Base-by-base conservation (phyloP, 345 rosid genomes). In the Lumnitzera littorea region DNA sequence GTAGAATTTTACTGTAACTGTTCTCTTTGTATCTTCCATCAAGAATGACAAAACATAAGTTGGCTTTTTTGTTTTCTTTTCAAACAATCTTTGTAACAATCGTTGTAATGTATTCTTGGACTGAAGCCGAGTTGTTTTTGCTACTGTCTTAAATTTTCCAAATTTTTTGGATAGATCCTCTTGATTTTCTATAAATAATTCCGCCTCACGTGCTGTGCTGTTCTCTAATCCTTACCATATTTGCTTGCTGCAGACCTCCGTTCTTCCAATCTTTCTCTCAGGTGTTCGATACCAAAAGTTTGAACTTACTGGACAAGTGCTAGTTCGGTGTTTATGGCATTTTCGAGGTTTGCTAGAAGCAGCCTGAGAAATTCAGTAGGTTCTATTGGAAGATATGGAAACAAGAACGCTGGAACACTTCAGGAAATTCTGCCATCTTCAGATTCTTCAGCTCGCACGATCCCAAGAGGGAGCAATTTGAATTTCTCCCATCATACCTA, bases 311-410 rank as follows among this genome's bases (percentile, higher is more conserved):
- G 3, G 24, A 20, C 59, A 27, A 56, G 67, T 60, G 50, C 66
- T 15, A 51, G 63, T 60, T 59, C 60, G 48, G 68, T 55, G 14
- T 16, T 20, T 14, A 84, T 87, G 95, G 88, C 95, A 64, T 70
- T 84, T 55, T 80, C 86, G 25, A 76, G 88, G 61, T 54, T 82
- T 61, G 78, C 76, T 16, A 62, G 80, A 57, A 70, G 70, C 57
- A 76, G 74, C 63, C 67, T 84, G 58, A 70, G 84, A 70, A 87
- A 90, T 68, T 60, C 84, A 31, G 71, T 67, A 59, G 76, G 64
- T 50, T 24, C 71, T 24, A 52, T 60, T 27, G 75, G 75, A 17
- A 54, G 66, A 62, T 60, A 16, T 52, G 48, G 57, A 8, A 50
- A 46, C 41, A 78, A 74, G 62, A 61, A 56, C 27, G 68, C 55